A percentile compares a stretch with the other conserved stretches of the same genome.
Conservation (phyloP, 176 grass and related monocot genomes). For the Oryza glumipatula region DNA sequence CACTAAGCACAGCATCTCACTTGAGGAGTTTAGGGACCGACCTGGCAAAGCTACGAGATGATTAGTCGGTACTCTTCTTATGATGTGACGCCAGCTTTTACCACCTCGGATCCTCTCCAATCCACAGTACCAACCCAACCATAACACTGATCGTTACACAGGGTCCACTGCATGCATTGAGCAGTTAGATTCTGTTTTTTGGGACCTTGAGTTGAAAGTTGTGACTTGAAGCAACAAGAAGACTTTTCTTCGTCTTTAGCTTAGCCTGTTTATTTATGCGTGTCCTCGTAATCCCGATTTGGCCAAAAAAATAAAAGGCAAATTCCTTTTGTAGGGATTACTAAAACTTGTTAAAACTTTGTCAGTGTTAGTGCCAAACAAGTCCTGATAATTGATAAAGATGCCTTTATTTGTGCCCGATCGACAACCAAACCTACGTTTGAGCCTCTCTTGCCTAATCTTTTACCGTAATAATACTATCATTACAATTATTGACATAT, state of each 20-base stretch:
- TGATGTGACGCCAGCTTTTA: conserved; percentile 30
- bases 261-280: neutral
- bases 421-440: neutral
- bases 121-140: neutral
- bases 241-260: neutral
- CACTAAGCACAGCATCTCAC: conserved; percentile 8
- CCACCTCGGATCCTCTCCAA: conserved; percentile 35
- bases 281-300: neutral
- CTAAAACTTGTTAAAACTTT: neutral
- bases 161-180: neutral
- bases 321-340: neutral
- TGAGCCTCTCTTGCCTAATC: neutral
- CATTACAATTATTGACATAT: too few species aligned
- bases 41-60: neutral
- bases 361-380: neutral
- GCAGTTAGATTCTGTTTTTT: neutral
- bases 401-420: neutral
- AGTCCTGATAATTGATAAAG: neutral
- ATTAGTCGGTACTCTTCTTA: neutral
- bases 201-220: conserved; percentile 1
- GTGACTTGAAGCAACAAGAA: conserved; percentile 21
- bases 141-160: conserved; percentile 1
- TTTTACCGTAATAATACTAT: too few species aligned
- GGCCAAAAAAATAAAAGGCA: neutral
- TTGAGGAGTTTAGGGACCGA: neutral